Base-by-base conservation (phyloP, 2,329 filamentous ascomycete species). In the Karstenula rhodostoma region DNA sequence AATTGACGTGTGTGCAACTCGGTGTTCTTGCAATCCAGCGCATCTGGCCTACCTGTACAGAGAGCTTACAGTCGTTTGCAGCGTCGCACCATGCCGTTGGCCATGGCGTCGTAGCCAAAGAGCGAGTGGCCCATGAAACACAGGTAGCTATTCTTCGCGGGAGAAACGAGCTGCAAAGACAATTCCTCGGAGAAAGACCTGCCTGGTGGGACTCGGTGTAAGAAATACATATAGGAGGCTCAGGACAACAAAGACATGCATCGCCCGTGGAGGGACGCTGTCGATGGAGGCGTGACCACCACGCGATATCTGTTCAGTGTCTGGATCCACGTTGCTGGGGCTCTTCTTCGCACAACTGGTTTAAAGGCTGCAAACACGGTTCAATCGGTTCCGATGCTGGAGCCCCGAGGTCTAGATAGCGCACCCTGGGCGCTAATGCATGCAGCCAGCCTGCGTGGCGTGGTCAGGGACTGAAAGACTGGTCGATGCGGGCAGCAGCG, bases 361-460 rank as follows among this genome's bases (percentile, higher is more conserved):
- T 17, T 1, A 15, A 40, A 40, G 8, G 15, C 35, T 17, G 15
- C 12, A 17, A 40, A 17, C 10, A 17, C 2, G 12, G 3, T 40
- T n/a, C n/a, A n/a, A n/a, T n/a, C n/a, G n/a, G n/a, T n/a, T n/a
- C n/a, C 35, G 13, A 5, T 15, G 13, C 5, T 15, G 2, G 12
- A 40, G 13, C 17, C 17, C 19, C 29, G 23, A 23, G 29, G 50
- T 43, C 50, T 44, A 54, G 37, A 54, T 44, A 32, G 25, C 25
- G 23, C 37, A 15, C n/a, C n/a, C 37, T 17, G 5, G 25, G 25
- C 51, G 37, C 51, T 54, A 54, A 40, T 54, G 51, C 51, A 54
- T 12, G 48, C 19, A 51, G 22, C 37, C 22, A 7, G 25, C 29
- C 29, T 32, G 29, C 29, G 51, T 32, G 32, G 51, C 51, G 51